phyloP scores from a whole-genome alignment of 2,329 filamentous ascomycete species.

The Aspergillus viridinutans region DNA sequence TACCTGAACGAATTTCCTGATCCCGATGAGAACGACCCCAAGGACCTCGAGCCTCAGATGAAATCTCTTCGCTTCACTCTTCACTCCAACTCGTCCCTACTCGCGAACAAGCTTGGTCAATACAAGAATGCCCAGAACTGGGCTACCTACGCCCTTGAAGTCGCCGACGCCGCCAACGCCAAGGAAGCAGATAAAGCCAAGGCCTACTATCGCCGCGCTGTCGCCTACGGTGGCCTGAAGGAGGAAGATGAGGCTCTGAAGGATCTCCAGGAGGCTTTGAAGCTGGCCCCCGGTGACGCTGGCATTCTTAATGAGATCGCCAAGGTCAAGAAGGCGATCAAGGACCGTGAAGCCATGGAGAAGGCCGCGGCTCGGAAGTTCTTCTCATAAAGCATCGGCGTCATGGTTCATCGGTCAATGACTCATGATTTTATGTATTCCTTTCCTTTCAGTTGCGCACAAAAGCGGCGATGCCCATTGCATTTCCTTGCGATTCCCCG shows the following conservation, averaged over 20 bases:
- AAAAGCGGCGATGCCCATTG: constrained; percentile 2
- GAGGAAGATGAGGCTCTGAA: constrained; percentile 77
- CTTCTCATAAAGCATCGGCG: constrained; percentile 54
- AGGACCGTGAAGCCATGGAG: constrained; percentile 75
- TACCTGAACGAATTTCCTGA: constrained; percentile 85
- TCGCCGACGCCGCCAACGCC: constrained; percentile 55
- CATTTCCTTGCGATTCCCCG: neutral
- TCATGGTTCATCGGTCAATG: constrained; percentile 29
- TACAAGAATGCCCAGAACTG: constrained; percentile 67
- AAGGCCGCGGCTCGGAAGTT: constrained; percentile 92
- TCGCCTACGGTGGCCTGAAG: constrained; percentile 71
- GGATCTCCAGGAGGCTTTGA: constrained; percentile 71
- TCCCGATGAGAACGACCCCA: constrained; percentile 62
- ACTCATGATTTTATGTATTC: constrained; percentile 22
- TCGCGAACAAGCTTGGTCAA: constrained; percentile 73
- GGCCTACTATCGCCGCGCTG: constrained; percentile 76
- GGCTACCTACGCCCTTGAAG: constrained; percentile 68
- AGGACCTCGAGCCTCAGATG: constrained; percentile 63
- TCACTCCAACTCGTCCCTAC: constrained; percentile 81
- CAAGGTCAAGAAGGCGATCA: constrained; percentile 70
- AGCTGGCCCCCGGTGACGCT: constrained; percentile 69
- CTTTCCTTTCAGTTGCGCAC: constrained; percentile 7
- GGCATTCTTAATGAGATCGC: constrained; percentile 71
- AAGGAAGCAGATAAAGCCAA: constrained; percentile 79
- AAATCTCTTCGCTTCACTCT: constrained; percentile 75